phyloP scores from a whole-genome alignment of 305 asterid genomes.

The Fraxinus baroniana region DNA sequence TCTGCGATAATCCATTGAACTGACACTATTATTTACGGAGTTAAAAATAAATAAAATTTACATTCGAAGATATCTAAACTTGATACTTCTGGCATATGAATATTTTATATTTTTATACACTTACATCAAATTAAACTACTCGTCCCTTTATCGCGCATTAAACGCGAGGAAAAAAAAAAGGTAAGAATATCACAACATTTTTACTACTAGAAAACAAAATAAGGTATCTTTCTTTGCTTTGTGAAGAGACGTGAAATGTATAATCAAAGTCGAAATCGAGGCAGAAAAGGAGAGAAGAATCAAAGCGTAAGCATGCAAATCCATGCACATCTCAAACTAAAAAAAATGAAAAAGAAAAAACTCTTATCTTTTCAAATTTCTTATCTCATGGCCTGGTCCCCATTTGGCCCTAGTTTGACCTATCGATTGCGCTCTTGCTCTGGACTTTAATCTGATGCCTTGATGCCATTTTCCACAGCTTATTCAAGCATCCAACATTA shows the following conservation, averaged over 20 bases:
- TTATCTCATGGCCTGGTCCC: neutral
- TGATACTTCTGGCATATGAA: neutral
- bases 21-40: neutral
- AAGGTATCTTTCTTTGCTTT: neutral
- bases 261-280: neutral
- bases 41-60: neutral
- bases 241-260: neutral
- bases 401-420: neutral
- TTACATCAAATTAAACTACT: no score
- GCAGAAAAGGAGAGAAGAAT: conserved; percentile 3
- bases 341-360: neutral
- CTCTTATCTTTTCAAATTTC: neutral
- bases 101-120: no score
- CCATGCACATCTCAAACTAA: neutral
- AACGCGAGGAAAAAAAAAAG: neutral
- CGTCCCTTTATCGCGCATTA: neutral
- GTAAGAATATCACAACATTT: neutral
- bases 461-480: neutral
- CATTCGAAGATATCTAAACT: neutral
- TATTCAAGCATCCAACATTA: neutral
- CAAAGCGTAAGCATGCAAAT: neutral
- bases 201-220: neutral
- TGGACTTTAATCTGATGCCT: neutral
- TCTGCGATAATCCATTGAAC: neutral
- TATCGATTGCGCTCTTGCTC: neutral